Evolutionary conservation across 2,329 filamentous ascomycete species (phyloP).

Genomic region (Xenoacremonium recifei): DNA sequence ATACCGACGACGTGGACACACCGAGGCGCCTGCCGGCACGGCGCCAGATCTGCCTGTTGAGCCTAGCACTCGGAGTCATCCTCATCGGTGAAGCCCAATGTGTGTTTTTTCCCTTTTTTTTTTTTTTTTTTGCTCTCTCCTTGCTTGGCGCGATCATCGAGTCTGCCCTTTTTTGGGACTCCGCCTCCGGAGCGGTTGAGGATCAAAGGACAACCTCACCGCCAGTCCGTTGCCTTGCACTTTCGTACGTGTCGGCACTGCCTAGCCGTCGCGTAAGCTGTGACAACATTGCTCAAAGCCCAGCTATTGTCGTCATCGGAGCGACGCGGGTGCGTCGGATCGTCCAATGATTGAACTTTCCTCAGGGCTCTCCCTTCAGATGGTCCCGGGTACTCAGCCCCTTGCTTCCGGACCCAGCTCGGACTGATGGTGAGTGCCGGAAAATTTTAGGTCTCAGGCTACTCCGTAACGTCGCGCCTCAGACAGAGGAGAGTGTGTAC

Average conservation of each 20-base stretch:
- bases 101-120: no score
- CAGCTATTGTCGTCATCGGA: conserved; percentile 23
- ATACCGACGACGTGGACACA: conserved; percentile 28
- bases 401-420: conserved; percentile 24
- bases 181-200: no score
- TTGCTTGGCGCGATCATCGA: no score
- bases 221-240: conserved; percentile 2
- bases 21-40: conserved; percentile 18
- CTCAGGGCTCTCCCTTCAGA: conserved; percentile 8
- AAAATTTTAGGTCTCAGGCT: conserved; percentile 22
- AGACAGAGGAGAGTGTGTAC: conserved; percentile 3
- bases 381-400: conserved; percentile 18
- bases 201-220: no score
- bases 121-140: no score
- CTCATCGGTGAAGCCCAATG: conserved; percentile 27
- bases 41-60: conserved; percentile 23
- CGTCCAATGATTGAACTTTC: conserved; percentile 16
- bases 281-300: conserved; percentile 13
- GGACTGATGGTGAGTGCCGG: conserved; percentile 19
- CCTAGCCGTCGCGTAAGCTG: conserved; percentile 22
- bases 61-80: conserved; percentile 19
- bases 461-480: no score
- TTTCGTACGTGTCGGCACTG: background rate
- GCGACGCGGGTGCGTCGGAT: conserved; percentile 14
- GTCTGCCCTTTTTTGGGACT: no score